Evolutionary conservation across 73 alveolate genomes (phyloP).

Genomic region (Uronychia setigera): DNA sequence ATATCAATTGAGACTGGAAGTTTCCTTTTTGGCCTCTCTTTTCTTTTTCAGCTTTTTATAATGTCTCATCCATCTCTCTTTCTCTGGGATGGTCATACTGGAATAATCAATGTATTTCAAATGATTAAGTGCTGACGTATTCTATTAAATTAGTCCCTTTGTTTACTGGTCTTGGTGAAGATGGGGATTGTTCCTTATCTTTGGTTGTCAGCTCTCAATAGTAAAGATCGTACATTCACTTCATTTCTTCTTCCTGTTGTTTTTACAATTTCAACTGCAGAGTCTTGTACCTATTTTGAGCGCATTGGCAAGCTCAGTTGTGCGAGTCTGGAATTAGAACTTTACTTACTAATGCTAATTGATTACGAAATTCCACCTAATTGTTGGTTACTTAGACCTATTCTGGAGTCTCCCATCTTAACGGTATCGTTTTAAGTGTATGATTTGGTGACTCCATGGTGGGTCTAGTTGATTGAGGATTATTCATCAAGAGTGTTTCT

Average conservation of each 20-base stretch:
- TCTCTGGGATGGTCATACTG: background rate
- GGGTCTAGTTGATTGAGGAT: background rate
- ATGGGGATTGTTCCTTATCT: no score
- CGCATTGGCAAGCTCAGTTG: constrained; percentile 6
- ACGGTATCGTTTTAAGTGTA: background rate
- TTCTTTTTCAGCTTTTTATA: background rate
- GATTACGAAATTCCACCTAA: background rate
- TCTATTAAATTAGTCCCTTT: background rate
- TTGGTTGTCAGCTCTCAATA: background rate
- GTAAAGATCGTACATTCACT: background rate
- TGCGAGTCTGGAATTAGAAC: no score
- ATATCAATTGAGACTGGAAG: no score
- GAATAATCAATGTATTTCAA: background rate
- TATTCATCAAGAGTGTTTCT: background rate
- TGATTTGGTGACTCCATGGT: no score
- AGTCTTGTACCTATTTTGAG: background rate
- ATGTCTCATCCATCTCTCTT: background rate
- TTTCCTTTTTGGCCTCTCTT: background rate
- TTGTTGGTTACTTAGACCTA: background rate
- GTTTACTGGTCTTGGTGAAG: background rate
- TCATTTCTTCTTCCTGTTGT: background rate
- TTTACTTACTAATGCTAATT: background rate
- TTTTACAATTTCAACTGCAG: background rate
- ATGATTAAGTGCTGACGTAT: background rate
- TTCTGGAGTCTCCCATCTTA: background rate